Base-by-base conservation (phyloP, 2,329 filamentous ascomycete genomes). In the Diaporthe vaccinii region DNA sequence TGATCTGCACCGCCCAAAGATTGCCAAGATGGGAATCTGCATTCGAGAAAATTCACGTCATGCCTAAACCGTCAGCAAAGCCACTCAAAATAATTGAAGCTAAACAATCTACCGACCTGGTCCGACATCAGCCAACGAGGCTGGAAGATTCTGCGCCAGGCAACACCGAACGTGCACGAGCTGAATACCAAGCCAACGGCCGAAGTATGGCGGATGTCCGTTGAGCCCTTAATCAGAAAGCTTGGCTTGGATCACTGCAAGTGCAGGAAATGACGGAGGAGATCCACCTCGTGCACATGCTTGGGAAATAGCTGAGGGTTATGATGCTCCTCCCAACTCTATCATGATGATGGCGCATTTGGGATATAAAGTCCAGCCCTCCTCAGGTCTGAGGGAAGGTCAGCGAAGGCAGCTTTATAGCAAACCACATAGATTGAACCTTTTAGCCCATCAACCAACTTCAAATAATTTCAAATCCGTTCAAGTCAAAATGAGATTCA, bases 171-270 rank as follows among this genome's bases (percentile, higher is more conserved):
- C 36, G 15, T 55, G 53, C 22, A 41, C 34, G 20, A 53, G 20
- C 41, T 8, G 28, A 5, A 25, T 39, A n/a, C 17, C 44, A 51
- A 39, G 46, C 9, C 3, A 41, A 20, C 4, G 49, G 14, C 65
- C 20, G n/a, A 69, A 55, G 46, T 41, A 28, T 69, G n/a, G 65
- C 22, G 65, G 6, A 55, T 28, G 49, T 69, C 62, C 62, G 49
- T 5, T 41, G 49, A 55, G 55, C 49, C 22, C 22, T 55, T n/a
- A 4, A 41, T 22, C 34, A 41, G 15, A 28, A 41, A 28, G 31
- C 3, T 3, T 36, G 15, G 34, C 65, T 36, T 39, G 46, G 46
- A 39, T 68, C 49, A 55, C 36, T 2, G 4, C 14, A 2, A 55
- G 9, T 39, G 28, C 15, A 25, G 10, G 8, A 28, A 8, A 55